Base-by-base conservation (phyloP, 1,139 yeast genomes). In the Pichia sorboxylosa region DNA sequence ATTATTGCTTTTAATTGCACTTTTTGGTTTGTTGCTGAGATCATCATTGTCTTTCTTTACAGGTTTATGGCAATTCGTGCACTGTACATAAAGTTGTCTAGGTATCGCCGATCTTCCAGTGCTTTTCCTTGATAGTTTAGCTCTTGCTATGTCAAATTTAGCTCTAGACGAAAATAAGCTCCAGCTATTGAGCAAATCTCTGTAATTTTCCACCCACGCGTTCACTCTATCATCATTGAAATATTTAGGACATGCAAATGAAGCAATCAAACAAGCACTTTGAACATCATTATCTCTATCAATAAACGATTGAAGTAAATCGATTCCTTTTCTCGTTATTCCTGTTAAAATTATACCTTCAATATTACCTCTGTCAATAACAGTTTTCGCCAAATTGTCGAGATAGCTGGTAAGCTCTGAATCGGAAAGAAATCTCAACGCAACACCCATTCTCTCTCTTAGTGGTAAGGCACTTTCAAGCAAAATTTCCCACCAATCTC, bases 401-500 rank as follows among this genome's bases (percentile, higher is more conserved):
- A 87, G 59, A 51, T 83, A 81, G 11, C 70, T 65, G 7, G 73
- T 68, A 39, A 81, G 55, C 44, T 85, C 94, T 33, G 72, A 66
- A 49, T 85, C 96, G 1, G 87, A 72, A 22, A 90, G 60, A 48
- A 83, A 87, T 31, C 96, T 61, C 17, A 90, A 60, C 0, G 97
- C 96, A 26, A 90, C 87, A 1, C 96, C 96, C 11, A 90, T 58
- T 42, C 95, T 62, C 50, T 90, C 98, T 36, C 92, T 64, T 29
- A 90, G 60, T 0, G 98, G 95, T 29, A 90, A 63, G 2, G 94
- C 79, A 24, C 79, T 76, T 47, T 90, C 96, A 50, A 85, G 94
- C 36, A 90, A 63, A 3, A 90, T 94, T 51, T 84, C 97, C 75
- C 90, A 77, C 97, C 97, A 90, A 42, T 87, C 93, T 33, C 84